phyloP scores from a whole-genome alignment of 1,139 yeast species.

The Blastobotrys aristatus region DNA sequence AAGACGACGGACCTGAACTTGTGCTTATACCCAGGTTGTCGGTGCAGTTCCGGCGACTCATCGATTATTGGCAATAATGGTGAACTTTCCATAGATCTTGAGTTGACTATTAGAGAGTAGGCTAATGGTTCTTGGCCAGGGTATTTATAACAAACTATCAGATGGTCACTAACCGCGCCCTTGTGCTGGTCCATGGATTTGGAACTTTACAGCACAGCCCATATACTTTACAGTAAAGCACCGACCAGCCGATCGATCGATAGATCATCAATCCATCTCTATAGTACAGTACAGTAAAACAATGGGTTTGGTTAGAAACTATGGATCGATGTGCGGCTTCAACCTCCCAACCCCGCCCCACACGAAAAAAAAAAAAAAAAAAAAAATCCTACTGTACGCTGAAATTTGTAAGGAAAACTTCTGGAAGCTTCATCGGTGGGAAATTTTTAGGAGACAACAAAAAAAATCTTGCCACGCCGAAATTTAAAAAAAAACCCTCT shows the following conservation, averaged over 20 bases:
- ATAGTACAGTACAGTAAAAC: too few species aligned
- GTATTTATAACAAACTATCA: too few species aligned
- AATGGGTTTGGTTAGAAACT: background rate
- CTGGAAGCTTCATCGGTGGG: slow-evolving; percentile 13
- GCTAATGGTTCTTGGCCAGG: too few species aligned
- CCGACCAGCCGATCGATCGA: background rate
- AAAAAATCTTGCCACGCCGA: background rate
- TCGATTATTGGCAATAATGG: background rate
- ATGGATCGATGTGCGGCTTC: background rate
- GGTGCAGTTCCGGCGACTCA: background rate
- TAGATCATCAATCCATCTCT: background rate
- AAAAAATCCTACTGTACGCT: too few species aligned
- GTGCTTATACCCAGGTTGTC: slow-evolving; percentile 3
- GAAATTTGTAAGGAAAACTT: too few species aligned
- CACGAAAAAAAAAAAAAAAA: background rate
- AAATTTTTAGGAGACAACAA: background rate
- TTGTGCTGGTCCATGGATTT: too few species aligned
- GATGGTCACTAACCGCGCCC: too few species aligned
- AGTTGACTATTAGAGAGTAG: too few species aligned
- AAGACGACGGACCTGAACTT: slow-evolving; percentile 19
- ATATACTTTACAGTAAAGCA: too few species aligned
- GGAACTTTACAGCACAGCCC: too few species aligned
- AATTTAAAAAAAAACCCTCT: background rate
- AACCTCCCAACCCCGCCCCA: background rate
- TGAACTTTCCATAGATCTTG: background rate